These are phyloP conservation scores for Tylopilus subfusipes DNA, from an alignment of 768 basidiomycete genomes.

Conservation along the genomic window DNA sequence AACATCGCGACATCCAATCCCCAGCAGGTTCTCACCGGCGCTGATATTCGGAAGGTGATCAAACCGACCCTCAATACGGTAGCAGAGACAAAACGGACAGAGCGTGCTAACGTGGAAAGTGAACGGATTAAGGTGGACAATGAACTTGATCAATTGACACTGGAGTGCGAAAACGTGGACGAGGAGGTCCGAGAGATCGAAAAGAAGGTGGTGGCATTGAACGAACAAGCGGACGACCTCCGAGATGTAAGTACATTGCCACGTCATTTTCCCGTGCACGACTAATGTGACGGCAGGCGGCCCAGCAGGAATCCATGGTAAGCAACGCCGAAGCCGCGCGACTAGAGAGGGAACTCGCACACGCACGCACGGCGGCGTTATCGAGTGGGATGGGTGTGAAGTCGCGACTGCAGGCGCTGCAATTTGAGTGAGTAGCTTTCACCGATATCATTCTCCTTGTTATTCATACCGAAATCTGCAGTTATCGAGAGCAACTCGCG, in stretches of 20 bases:
- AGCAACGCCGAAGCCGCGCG: conserved; percentile 63
- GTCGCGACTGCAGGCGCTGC: conserved; percentile 67
- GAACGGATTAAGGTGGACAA: conserved; percentile 80
- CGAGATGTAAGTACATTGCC: conserved; percentile 59
- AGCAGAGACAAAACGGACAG: conserved; percentile 67
- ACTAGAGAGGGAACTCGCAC: conserved; percentile 68
- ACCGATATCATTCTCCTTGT: neutral
- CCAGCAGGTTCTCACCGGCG: conserved; percentile 61
- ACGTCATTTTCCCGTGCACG: neutral
- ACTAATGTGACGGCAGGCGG: conserved; percentile 45
- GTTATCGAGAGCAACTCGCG: conserved; percentile 77
- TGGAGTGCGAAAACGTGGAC: conserved; percentile 78
- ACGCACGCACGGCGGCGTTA: conserved; percentile 71
- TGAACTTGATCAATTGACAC: conserved; percentile 70
- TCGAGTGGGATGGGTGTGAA: conserved; percentile 83
- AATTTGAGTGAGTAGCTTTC: conserved; percentile 59
- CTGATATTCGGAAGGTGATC: conserved; percentile 67
- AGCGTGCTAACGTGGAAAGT: conserved; percentile 68
- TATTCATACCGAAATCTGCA: conserved; percentile 27
- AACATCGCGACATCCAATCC: conserved; percentile 74
- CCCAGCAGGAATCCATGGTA: conserved; percentile 69
- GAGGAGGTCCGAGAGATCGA: conserved; percentile 73
- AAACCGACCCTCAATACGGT: conserved; percentile 73
- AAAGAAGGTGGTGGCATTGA: conserved; percentile 65
- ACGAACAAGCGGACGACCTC: conserved; percentile 75